Percentiles rank a stretch among this genome's conserved stretches.
Evolutionary conservation across 257 asterid genomes (phyloP).

Genomic region (Rehmannia glutinosa): DNA sequence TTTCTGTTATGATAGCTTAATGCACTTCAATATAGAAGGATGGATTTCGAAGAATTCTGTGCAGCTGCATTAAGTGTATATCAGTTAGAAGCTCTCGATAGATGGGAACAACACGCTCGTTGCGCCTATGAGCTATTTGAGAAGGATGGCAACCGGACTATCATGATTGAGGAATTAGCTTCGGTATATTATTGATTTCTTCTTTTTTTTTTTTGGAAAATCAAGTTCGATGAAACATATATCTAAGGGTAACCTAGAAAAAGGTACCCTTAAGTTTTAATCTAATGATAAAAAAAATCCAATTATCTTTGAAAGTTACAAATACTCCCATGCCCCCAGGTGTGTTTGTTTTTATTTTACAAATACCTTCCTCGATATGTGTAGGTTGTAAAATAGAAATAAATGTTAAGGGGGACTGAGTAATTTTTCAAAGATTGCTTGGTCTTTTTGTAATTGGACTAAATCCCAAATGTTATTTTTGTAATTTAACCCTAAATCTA

Average conservation of each 20-base stretch:
- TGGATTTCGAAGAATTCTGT: slow-evolving; percentile 96
- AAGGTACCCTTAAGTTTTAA: background rate
- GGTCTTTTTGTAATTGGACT: background rate
- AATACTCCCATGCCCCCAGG: too few relatives aligned
- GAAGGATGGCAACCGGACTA: slow-evolving; percentile 85
- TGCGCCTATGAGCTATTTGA: slow-evolving; percentile 91
- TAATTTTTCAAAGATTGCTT: too few relatives aligned
- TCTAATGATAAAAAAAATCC: background rate
- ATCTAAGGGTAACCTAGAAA: background rate
- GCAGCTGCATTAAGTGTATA: slow-evolving; percentile 79
- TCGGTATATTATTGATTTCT: slow-evolving; percentile 40
- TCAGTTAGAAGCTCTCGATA: slow-evolving; percentile 83
- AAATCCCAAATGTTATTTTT: background rate
- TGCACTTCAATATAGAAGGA: slow-evolving; percentile 90
- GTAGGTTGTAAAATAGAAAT: background rate
- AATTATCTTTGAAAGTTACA: background rate
- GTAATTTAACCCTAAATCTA: background rate
- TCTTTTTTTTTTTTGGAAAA: background rate
- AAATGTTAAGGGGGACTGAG: too few relatives aligned
- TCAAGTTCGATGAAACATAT: background rate
- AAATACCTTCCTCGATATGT: background rate
- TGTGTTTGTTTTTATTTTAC: background rate
- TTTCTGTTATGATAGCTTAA: slow-evolving; percentile 49
- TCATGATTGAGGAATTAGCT: slow-evolving; percentile 90
- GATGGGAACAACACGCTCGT: slow-evolving; percentile 95